Base-by-base conservation (phyloP, 768 basidiomycete species). In the Gloeopeniophorella convolvens region DNA sequence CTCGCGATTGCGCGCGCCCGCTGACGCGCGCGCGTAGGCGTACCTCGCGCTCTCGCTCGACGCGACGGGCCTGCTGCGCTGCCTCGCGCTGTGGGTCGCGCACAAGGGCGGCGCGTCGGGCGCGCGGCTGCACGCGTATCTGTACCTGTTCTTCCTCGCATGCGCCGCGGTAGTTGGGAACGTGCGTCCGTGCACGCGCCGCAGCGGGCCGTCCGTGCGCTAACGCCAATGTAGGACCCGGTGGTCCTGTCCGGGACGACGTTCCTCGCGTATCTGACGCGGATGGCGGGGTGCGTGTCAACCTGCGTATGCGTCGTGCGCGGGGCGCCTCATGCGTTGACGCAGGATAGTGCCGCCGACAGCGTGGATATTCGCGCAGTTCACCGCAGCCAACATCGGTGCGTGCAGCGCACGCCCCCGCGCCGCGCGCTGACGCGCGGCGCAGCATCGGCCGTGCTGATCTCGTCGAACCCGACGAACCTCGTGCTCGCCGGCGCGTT, bases 31-130 rank as follows among this genome's bases (percentile, higher is more conserved):
- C 21, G 21, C 3, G 15, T 48, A 71, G 67, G 68, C 93, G 0
- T 97, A 97, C 67, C 85, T 96, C 73, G 83, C 92, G 4, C 85
- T 96, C 28, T 89, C 93, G 0, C 74, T 97, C 34, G 95, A 97
- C 60, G 77, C 84, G 7, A 92, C 92, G 0, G 95, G 95, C 5
- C 73, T 93, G 13, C 74, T 98, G 4, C 80, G 86, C 42, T 85
- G 86, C 12, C 81, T 92, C 1, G 93, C 94, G 0, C 92, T 90
- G 68, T 87, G 82, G 79, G 90, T 96, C 57, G 83, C 83, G 55
- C 54, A 54, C 35, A 85, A 76, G 62, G 86, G 89, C 20, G 87
- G 90, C 3, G 65, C 71, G 5, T 80, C 81, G 23, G 89, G 88
- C n/a, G 72, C 74, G 59, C 79, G 68, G 41, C 73, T 95, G 0